A percentile compares a stretch with the other conserved stretches of the same genome.
These are phyloP conservation scores for Exophiala xenobiotica DNA, from an alignment of 2,329 filamentous ascomycete species.

Conservation along the genomic window DNA sequence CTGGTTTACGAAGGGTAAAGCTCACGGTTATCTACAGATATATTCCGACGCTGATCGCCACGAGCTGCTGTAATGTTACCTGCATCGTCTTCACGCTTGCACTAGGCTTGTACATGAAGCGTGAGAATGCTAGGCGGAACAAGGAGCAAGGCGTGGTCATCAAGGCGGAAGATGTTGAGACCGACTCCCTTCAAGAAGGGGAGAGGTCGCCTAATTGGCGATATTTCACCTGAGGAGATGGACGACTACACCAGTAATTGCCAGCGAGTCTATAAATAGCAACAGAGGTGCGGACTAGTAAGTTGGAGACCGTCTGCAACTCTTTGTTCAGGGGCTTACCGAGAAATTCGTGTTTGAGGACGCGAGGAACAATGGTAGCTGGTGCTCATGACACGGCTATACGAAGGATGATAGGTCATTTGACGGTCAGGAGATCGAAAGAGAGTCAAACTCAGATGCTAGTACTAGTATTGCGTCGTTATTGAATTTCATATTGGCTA, in stretches of 20 bases:
- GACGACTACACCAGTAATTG: no score
- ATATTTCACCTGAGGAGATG: conserved; percentile 13
- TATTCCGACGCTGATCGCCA: conserved; percentile 48
- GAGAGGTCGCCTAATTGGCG: conserved; percentile 40
- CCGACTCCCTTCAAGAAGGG: conserved; percentile 40
- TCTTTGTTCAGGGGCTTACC: no score
- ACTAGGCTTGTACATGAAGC: conserved; percentile 48
- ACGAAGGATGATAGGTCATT: no score
- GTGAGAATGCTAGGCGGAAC: conserved; percentile 45
- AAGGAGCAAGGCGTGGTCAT: conserved; percentile 38
- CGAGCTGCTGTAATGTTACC: conserved; percentile 43
- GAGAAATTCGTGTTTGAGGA: no score
- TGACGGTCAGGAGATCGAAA: no score
- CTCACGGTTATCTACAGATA: conserved; percentile 34
- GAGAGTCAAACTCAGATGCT: no score
- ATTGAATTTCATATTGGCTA: not conserved
- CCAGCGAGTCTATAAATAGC: no score
- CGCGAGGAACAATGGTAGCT: no score
- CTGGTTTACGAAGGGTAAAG: no score
- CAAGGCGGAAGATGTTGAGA: conserved; percentile 42
- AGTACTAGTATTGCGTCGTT: not conserved
- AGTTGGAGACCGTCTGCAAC: no score
- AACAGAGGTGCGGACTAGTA: no score
- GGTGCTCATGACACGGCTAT: no score
- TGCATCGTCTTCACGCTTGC: conserved; percentile 42